Base-by-base conservation (phyloP, 108 stramenopile genomes). In the Discostella stelligeroides region DNA sequence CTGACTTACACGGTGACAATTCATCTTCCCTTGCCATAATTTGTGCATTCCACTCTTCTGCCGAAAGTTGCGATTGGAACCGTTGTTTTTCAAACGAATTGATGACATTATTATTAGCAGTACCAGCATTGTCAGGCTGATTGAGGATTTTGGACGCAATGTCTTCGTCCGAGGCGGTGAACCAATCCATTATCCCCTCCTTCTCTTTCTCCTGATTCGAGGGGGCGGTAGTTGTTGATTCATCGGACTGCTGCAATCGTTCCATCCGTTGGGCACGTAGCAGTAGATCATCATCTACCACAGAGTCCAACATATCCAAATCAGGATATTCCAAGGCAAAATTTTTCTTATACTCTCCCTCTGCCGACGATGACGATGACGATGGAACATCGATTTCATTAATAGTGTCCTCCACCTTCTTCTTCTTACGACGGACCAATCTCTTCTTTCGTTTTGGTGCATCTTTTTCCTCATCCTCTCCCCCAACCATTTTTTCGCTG, bases 1-100 rank as follows among this genome's bases (percentile, higher is more conserved):
- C 34, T n/a, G n/a, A 61, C 60, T 61, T 25, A 62, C 61, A 30
- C 12, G 95, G 90, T 14, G 69, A 60, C 6, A 95, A 65, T 60
- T 79, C 74, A 20, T 91, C 92, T 55, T 82, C 84, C 46, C 89
- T 89, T 30, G 73, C 75, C 61, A 92, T 68, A n/a, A 92, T 82
- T 66, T 84, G 81, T 18, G 82, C 63, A 79, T 92, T 95, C 94
- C 94, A 95, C 27, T 84, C 70, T 9, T 76, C 63, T 0, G 80
- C 86, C 46, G 79, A 82, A 15, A 92, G 57, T 70, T 92, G 91
- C 9, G 82, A 67, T 66, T 83, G 81, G 70, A 95, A 95, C 39
- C 94, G 91, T 37, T 66, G 54, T 45, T 60, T 47, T 76, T 85
- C 80, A 14, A 29, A 75, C 20, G 66, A 60, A 7, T 68, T 58